Evolutionary conservation across 371 early-diverging fungal genomes (phyloP), one percentile per base, ranked within the genome.

Genomic region (Mucor irregularis): DNA sequence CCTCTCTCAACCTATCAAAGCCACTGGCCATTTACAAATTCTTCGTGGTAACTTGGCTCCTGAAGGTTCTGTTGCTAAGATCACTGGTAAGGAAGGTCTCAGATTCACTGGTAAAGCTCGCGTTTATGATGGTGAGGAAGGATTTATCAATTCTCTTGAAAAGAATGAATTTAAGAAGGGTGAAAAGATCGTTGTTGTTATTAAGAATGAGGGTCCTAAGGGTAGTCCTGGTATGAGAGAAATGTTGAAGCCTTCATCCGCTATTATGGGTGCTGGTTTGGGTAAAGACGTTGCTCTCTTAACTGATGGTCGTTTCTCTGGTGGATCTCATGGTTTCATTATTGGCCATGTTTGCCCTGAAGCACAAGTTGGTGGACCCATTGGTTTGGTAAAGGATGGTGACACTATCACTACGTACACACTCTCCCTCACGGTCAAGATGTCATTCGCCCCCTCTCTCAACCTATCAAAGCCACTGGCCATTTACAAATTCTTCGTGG

Each of bases 301-400:
- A 49, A 98, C 98, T 10, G 98, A 98, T 61, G 98, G 97, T 35
- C 89, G 97, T 46, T 98, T 98, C 89, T 95, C 95, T 38, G 98
- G 98, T 56, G 98, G 94, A 17, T 89, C 89, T 66, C 98, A 98
- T 71, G 96, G 97, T 24, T 98, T 97, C 66, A 96, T 98, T 60
- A 94, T 97, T 63, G 97, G 98, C n/a, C 98, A 98, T 72, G 90
- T 98, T 54, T 87, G 94, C 5, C 98, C 98, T 10, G 98, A 98
- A 78, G 98, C 98, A 4, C 94, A 95, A 65, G 91, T 82, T 4
- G 98, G 98, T 49, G 98, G 98, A 2, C 97, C 97, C 16, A 92
- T 98, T 53, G 98, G 90, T 21, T 78, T 96, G 55, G 78, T 98
- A 37, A 61, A 83, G 49, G 85, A 96, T 62, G 97, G 95, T 21